A percentile compares a stretch with the other conserved stretches of the same genome.
Evolutionary conservation across 2,329 filamentous ascomycete species (phyloP).

Genomic region (Atkinsonella hypoxylon): DNA sequence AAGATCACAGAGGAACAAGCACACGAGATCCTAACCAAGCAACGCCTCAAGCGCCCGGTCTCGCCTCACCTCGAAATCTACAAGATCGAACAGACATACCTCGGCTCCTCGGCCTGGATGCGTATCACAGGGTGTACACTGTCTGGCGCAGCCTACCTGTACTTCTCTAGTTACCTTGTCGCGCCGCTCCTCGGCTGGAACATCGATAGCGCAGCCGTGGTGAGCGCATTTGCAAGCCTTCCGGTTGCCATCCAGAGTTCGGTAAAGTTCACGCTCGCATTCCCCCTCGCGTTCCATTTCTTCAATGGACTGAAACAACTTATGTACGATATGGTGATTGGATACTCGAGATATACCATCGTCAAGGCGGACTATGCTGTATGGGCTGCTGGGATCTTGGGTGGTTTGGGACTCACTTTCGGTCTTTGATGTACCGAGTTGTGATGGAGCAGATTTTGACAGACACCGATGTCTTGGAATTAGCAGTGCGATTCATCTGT

Average conservation of each 20-base stretch:
- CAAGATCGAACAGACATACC: constrained; percentile 72
- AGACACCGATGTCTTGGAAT: too few relatives aligned
- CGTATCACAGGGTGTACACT: constrained; percentile 66
- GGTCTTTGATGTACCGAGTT: neutral
- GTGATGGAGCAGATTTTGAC: too few relatives aligned
- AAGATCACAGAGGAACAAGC: neutral
- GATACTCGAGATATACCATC: neutral
- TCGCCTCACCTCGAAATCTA: constrained; percentile 78
- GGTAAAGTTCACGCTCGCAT: constrained; percentile 30
- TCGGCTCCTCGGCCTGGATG: constrained; percentile 56
- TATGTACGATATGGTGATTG: constrained; percentile 27
- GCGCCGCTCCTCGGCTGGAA: constrained; percentile 58
- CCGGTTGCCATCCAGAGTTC: neutral
- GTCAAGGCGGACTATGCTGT: neutral
- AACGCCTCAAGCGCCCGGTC: constrained; percentile 70
- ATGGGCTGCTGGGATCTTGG: neutral
- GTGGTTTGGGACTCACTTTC: neutral
- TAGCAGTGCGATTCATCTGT: too few relatives aligned
- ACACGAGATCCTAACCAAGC: constrained; percentile 54
- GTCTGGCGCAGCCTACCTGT: constrained; percentile 64
- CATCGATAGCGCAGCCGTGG: constrained; percentile 20
- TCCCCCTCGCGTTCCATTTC: constrained; percentile 43
- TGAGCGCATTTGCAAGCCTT: neutral
- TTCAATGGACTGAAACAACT: constrained; percentile 42
- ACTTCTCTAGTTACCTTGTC: constrained; percentile 65